phyloP scores from a whole-genome alignment of 108 stramenopile genomes.

The Pseudonitzschia multiseries region DNA sequence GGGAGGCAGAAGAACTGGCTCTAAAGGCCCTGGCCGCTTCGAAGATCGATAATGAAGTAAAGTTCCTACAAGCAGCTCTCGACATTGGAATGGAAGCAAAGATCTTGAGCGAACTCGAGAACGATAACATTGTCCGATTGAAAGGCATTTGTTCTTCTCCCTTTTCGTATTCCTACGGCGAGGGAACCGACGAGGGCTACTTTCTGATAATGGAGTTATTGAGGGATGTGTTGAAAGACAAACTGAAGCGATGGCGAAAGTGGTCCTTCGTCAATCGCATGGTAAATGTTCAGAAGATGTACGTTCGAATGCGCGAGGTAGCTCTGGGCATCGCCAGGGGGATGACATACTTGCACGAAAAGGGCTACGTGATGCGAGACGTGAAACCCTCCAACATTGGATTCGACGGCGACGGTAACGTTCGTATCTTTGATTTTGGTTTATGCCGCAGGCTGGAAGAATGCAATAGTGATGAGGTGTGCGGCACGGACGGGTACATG shows the following conservation, averaged over 20 bases:
- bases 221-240: constrained; percentile 36
- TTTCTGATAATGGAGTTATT: constrained; percentile 62
- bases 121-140: constrained; percentile 39
- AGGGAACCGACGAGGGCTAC: constrained; percentile 28
- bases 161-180: constrained; percentile 19
- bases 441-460: constrained; percentile 35
- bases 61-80: constrained; percentile 26
- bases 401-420: constrained; percentile 29
- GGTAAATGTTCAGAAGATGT: not conserved
- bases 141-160: constrained; percentile 13
- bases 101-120: constrained; percentile 27
- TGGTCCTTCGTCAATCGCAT: not conserved
- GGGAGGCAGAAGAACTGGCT: not conserved
- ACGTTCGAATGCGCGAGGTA: constrained; percentile 9
- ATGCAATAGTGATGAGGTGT: constrained; percentile 14
- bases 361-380: constrained; percentile 45
- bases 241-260: constrained; percentile 34
- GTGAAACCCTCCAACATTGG: constrained; percentile 64
- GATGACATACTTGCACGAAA: constrained; percentile 48
- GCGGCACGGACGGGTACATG: constrained; percentile 55
- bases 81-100: constrained; percentile 40
- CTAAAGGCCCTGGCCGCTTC: constrained; percentile 19
- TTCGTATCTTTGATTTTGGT: constrained; percentile 63
- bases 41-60: not conserved
- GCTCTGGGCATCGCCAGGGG: constrained; percentile 44